phyloP scores from a whole-genome alignment of 129 eudicot species.

The Lactuca saligna region DNA sequence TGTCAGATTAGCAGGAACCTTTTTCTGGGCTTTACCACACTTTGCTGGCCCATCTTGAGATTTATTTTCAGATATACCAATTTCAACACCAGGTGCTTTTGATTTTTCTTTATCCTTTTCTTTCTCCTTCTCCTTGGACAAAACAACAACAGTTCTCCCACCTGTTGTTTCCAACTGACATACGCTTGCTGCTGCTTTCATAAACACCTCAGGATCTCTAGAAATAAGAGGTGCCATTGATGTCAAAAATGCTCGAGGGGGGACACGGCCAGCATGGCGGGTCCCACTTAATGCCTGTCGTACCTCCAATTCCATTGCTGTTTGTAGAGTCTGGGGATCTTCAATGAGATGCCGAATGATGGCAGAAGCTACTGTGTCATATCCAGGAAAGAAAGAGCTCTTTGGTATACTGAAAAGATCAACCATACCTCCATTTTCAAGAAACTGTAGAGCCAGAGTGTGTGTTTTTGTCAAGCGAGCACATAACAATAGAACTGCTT shows the following conservation, averaged over 20 bases:
- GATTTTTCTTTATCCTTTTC: slow-evolving; percentile 66
- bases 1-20: slow-evolving; percentile 77
- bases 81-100: slow-evolving; percentile 62
- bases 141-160: slow-evolving; percentile 67
- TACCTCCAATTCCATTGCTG: slow-evolving; percentile 96
- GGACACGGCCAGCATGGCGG: slow-evolving; percentile 78
- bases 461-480: slow-evolving; percentile 94
- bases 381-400: slow-evolving; percentile 84
- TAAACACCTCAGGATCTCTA: slow-evolving; percentile 84
- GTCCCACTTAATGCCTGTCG: slow-evolving; percentile 74
- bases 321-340: slow-evolving; percentile 95
- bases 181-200: slow-evolving; percentile 80
- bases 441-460: slow-evolving; percentile 66
- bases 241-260: slow-evolving; percentile 78
- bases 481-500: slow-evolving; percentile 86
- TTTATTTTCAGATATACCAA: slow-evolving; percentile 64
- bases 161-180: slow-evolving; percentile 92
- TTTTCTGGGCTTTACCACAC: slow-evolving; percentile 76
- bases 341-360: slow-evolving; percentile 92
- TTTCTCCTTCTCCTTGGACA: slow-evolving; percentile 70
- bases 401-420: slow-evolving; percentile 81
- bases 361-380: slow-evolving; percentile 93
- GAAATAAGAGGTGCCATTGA: slow-evolving; percentile 93
- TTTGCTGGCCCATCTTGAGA: slow-evolving; percentile 63
- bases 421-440: slow-evolving; percentile 77